Conservation (phyloP, 2,329 filamentous ascomycete genomes). For the Cercospora zeae-maydis region DNA sequence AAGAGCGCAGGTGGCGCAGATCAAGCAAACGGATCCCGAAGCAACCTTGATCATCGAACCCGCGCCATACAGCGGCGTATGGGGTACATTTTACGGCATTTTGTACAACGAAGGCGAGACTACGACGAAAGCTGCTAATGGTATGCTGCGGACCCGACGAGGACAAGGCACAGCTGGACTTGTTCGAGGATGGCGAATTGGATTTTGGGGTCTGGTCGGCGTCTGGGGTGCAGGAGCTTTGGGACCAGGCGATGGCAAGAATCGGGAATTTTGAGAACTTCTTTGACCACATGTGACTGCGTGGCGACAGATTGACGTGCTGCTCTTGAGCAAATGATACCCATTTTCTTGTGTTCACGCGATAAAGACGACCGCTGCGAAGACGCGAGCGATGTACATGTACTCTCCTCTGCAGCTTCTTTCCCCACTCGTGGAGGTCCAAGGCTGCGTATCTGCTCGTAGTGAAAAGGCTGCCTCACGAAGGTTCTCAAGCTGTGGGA, state of each 20-base stretch:
- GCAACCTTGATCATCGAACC: conserved; percentile 73
- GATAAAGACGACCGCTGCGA: neutral
- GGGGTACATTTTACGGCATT: conserved; percentile 90
- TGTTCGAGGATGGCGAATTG: conserved; percentile 72
- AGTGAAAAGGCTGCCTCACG: neutral
- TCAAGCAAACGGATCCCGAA: conserved; percentile 34
- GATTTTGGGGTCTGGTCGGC: conserved; percentile 72
- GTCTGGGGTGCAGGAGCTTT: conserved; percentile 68
- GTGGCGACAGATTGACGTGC: conserved; percentile 7
- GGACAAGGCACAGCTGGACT: conserved; percentile 67
- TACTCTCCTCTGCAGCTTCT: neutral
- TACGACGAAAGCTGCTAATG: conserved; percentile 33
- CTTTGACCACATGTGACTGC: neutral
- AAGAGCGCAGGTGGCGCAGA: conserved; percentile 66
- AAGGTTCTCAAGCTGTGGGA: neutral
- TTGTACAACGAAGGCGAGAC: conserved; percentile 73
- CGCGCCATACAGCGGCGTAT: conserved; percentile 76
- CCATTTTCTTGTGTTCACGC: neutral
- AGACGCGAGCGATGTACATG: neutral
- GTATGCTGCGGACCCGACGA: conserved; percentile 47
- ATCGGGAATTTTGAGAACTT: conserved; percentile 32
- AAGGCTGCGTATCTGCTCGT: neutral
- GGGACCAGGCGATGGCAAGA: conserved; percentile 58
- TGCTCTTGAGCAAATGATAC: conserved; percentile 10
- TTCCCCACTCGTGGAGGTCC: neutral